Conservation (phyloP, 176 grass and related monocot genomes). For the Lolium perenne region DNA sequence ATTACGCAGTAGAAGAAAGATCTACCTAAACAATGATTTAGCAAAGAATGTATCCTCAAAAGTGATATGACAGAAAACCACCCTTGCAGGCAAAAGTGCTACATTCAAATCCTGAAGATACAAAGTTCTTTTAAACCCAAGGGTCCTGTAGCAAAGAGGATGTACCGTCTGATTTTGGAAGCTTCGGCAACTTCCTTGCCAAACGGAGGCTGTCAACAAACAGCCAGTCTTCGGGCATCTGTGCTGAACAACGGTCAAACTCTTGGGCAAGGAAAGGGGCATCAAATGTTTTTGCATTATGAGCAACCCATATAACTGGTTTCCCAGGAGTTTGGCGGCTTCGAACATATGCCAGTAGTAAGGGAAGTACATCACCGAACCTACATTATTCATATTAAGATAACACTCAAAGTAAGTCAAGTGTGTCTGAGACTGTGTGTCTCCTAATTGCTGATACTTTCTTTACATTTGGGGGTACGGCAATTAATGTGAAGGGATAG, state of each 20-base stretch:
- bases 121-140: background rate
- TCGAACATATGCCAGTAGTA: slow-evolving; percentile 64
- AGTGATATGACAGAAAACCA: slow-evolving; percentile 1
- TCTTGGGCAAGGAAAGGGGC: slow-evolving; percentile 65
- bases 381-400: slow-evolving; percentile 33
- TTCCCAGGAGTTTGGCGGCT: slow-evolving; percentile 67
- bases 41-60: slow-evolving; percentile 25
- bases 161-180: slow-evolving; percentile 59
- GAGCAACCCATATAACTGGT: slow-evolving; percentile 81
- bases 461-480: too few relatives aligned
- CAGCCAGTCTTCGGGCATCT: slow-evolving; percentile 70
- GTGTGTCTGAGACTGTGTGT: too few relatives aligned
- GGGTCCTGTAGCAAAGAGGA: background rate
- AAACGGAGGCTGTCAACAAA: slow-evolving; percentile 65
- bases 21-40: slow-evolving; percentile 22
- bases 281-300: slow-evolving; percentile 70
- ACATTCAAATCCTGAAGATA: background rate
- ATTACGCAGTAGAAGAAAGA: background rate
- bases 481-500: background rate
- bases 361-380: slow-evolving; percentile 69
- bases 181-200: slow-evolving; percentile 55
- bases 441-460: too few relatives aligned
- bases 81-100: background rate
- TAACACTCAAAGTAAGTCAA: too few relatives aligned
- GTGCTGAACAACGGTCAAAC: slow-evolving; percentile 61